Percentiles rank a stretch among this genome's conserved stretches.
phyloP scores from a whole-genome alignment of 2,329 filamentous ascomycete genomes.

The Dryadomyces quercus-mongolicae region DNA sequence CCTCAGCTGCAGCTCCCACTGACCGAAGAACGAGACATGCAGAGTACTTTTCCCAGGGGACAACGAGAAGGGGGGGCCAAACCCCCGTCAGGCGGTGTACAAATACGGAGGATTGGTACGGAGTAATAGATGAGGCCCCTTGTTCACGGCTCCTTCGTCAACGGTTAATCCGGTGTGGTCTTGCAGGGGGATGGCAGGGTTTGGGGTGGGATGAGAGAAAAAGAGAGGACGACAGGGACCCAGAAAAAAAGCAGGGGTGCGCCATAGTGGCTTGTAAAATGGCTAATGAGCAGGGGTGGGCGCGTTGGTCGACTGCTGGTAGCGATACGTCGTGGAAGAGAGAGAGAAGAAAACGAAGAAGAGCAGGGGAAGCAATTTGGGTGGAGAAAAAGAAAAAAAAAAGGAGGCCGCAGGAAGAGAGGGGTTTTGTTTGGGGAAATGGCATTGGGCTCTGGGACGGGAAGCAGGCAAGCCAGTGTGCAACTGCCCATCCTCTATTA shows the following conservation, averaged over 20 bases:
- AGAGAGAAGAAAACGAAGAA: background rate
- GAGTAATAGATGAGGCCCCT: background rate
- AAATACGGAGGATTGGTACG: background rate
- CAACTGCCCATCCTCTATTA: background rate
- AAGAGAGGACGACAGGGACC: background rate
- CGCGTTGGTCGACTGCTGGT: background rate
- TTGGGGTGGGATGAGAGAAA: background rate
- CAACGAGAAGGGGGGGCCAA: background rate
- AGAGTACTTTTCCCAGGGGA: background rate
- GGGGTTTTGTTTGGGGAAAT: background rate
- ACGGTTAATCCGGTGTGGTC: background rate
- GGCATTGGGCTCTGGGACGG: background rate
- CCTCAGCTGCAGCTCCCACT: background rate
- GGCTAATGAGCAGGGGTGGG: background rate
- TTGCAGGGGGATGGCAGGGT: too few species aligned
- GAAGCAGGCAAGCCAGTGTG: background rate
- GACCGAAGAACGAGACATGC: background rate
- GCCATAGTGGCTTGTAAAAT: background rate
- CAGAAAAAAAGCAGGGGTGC: background rate
- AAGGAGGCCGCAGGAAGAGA: too few species aligned
- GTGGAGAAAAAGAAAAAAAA: background rate
- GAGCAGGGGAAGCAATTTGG: background rate
- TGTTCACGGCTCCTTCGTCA: background rate
- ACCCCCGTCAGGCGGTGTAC: background rate
- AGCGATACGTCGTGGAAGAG: background rate